Percentiles rank a stretch among this genome's conserved stretches.
Evolutionary conservation across 805 yeast species (phyloP).

Genomic region (Cyberlindnera petersonii): DNA sequence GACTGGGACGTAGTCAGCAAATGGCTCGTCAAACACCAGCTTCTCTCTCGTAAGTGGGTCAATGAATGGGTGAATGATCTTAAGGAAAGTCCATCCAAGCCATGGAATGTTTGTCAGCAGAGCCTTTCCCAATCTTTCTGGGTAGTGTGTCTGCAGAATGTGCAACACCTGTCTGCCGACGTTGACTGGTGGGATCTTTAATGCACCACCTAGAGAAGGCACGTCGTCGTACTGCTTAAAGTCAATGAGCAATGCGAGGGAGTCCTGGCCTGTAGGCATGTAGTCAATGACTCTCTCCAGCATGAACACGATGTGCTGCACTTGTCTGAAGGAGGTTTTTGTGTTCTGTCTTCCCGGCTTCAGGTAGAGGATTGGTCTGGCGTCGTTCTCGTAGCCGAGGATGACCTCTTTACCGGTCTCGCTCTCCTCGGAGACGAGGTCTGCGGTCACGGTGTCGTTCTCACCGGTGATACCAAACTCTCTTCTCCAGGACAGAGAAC

Average conservation of each 20-base stretch:
- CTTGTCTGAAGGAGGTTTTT: constrained; percentile 82
- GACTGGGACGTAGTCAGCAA: constrained; percentile 72
- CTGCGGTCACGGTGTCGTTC: constrained; percentile 53
- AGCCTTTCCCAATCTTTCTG: constrained; percentile 94
- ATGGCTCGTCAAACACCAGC: constrained; percentile 87
- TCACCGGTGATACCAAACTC: constrained; percentile 73
- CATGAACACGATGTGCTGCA: constrained; percentile 92
- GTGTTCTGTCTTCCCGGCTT: constrained; percentile 97
- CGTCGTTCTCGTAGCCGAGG: constrained; percentile 84
- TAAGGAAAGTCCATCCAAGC: constrained; percentile 88
- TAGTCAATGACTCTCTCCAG: constrained; percentile 87
- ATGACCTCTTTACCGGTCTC: constrained; percentile 91
- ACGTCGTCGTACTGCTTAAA: constrained; percentile 68
- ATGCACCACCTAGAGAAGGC: constrained; percentile 38
- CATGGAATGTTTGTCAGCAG: constrained; percentile 89
- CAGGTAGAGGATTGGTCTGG: constrained; percentile 88
- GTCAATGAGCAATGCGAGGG: constrained; percentile 86
- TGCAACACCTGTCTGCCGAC: constrained; percentile 89
- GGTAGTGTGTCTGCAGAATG: constrained; percentile 94
- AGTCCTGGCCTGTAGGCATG: constrained; percentile 97
- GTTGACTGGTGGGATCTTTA: constrained; percentile 82
- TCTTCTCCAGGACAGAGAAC: constrained; percentile 88
- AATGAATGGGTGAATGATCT: constrained; percentile 89
- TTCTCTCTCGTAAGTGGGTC: constrained; percentile 95
- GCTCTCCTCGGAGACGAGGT: constrained; percentile 59